A percentile compares a stretch with the other conserved stretches of the same genome.
These are phyloP conservation scores for Neurospora sp. DNA, from an alignment of 2,329 filamentous ascomycete species.

Conservation along the genomic window DNA sequence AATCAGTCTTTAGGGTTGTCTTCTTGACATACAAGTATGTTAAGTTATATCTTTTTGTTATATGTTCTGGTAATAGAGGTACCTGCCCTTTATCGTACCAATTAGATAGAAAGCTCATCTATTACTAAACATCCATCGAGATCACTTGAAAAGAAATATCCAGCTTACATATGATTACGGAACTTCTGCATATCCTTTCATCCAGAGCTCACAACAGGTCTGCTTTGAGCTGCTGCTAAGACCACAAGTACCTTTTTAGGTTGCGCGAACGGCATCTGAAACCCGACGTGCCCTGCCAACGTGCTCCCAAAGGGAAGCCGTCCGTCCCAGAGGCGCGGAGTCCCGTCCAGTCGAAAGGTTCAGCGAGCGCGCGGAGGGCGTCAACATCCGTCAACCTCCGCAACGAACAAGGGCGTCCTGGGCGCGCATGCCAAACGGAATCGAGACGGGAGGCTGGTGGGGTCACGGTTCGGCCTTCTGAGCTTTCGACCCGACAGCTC, in stretches of 20 bases:
- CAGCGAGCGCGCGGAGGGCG: not conserved
- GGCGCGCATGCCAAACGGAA: not conserved
- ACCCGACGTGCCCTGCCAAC: not conserved
- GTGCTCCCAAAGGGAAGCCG: not conserved
- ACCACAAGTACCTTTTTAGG: not conserved
- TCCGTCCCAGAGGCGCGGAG: not conserved
- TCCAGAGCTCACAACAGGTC: not conserved
- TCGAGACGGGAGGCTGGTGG: conserved; percentile 17
- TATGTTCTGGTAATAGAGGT: too few species aligned
- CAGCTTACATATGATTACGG: not conserved
- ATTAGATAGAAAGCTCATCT: too few species aligned
- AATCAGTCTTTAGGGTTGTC: not conserved
- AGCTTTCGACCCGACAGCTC: conserved; percentile 18
- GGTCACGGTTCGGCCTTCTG: conserved; percentile 16
- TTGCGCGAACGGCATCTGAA: not conserved
- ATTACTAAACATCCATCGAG: not conserved
- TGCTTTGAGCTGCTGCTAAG: not conserved
- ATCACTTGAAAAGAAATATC: too few species aligned
- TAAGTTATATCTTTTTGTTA: not conserved
- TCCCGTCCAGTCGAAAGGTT: not conserved
- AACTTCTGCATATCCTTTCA: not conserved
- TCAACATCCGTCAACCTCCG: not conserved
- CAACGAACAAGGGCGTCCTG: not conserved
- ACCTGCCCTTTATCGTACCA: too few species aligned
- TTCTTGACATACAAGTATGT: not conserved